Conservation (phyloP, 2,329 filamentous ascomycete species). For the Nannizziopsis arthrosporioides region DNA sequence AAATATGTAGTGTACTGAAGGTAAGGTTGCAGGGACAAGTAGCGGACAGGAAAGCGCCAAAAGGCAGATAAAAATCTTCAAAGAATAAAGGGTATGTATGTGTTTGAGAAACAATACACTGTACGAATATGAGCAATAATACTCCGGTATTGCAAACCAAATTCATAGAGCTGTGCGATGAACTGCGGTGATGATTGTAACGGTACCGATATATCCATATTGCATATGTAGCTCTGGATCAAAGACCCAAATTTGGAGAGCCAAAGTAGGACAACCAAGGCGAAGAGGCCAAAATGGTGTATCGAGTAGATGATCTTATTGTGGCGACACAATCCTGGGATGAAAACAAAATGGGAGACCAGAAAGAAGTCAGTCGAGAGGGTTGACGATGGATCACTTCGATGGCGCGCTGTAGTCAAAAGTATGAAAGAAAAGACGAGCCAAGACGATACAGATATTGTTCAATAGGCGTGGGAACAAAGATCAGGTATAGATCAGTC, state of each 20-base stretch:
- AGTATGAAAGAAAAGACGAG: not conserved
- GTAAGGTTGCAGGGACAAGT: not conserved
- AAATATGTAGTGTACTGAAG: not conserved
- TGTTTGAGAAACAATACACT: conserved; percentile 1
- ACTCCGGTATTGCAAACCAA: not conserved
- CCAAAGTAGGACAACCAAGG: not conserved
- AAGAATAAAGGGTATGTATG: conserved; percentile 5
- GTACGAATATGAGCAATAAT: conserved; percentile 5
- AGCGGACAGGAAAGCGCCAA: not conserved
- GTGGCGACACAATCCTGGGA: not conserved
- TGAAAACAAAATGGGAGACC: conserved; percentile 1
- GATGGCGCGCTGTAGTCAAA: not conserved
- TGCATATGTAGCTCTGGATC: not conserved
- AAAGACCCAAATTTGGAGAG: not conserved
- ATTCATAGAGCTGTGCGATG: not conserved
- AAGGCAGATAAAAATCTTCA: not conserved
- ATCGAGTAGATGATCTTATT: not conserved
- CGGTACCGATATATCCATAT: too few species aligned
- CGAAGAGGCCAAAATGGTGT: not conserved
- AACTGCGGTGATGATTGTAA: not conserved
- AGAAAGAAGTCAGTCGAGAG: not conserved
- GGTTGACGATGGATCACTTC: not conserved
- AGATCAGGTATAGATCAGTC: conserved; percentile 3
- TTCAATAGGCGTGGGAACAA: not conserved
- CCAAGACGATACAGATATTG: not conserved